Evolutionary conservation across 1,284 basidiomycete genomes (phyloP).

Genomic region (Schizopora paradoxa): DNA sequence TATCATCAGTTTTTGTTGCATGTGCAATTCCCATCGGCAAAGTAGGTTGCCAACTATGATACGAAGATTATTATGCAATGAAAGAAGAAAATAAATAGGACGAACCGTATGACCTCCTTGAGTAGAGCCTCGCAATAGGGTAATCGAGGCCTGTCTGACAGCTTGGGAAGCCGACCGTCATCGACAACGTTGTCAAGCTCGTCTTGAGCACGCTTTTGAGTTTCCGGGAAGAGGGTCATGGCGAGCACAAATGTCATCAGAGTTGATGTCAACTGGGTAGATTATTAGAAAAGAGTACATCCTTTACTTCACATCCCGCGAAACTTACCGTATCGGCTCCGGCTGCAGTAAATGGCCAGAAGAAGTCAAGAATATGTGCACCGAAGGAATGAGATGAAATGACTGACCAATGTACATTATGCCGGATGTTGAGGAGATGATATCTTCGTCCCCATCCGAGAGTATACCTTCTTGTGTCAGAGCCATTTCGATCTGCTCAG

Average conservation of each 20-base stretch:
- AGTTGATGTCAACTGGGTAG: slow-evolving; percentile 21
- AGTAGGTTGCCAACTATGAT: too few relatives aligned
- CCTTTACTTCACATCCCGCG: neutral
- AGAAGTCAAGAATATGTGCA: too few relatives aligned
- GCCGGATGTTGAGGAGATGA: neutral
- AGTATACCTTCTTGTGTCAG: neutral
- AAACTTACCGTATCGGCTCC: slow-evolving; percentile 20
- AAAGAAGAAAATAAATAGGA: neutral
- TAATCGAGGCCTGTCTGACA: slow-evolving; percentile 4
- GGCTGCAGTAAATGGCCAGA: slow-evolving; percentile 8
- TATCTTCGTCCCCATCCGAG: slow-evolving; percentile 11
- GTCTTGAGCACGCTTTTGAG: slow-evolving; percentile 1
- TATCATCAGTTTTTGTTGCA: slow-evolving; percentile 14
- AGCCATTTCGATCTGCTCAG: slow-evolving; percentile 10
- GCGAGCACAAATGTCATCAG: neutral
- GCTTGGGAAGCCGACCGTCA: neutral
- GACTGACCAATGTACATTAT: slow-evolving; percentile 7
- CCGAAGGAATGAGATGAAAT: too few relatives aligned
- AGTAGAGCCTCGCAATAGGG: slow-evolving; percentile 6
- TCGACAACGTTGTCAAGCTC: slow-evolving; percentile 2
- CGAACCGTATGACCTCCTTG: slow-evolving; percentile 21
- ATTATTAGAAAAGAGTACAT: neutral
- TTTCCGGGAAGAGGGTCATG: neutral
- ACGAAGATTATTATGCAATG: neutral
- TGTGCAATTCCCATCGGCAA: slow-evolving; percentile 11